These are phyloP conservation scores for Bipolaris bicolor DNA, from an alignment of 2,329 filamentous ascomycete species.

Conservation along the genomic window DNA sequence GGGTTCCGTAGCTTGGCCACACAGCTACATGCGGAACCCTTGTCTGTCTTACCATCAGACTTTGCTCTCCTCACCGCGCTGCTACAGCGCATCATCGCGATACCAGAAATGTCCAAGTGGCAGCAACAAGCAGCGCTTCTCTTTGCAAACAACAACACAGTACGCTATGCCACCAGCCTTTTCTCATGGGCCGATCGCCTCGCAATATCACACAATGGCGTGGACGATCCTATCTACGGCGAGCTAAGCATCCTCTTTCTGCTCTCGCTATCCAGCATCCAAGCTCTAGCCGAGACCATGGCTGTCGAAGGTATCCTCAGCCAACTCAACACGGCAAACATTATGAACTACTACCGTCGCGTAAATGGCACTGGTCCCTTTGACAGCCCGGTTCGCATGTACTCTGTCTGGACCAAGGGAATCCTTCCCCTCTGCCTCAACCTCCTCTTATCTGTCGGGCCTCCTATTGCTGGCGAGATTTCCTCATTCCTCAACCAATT, in stretches of 20 bases:
- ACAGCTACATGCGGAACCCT: conserved; percentile 77
- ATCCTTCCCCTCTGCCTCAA: conserved; percentile 89
- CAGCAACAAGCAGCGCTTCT: conserved; percentile 53
- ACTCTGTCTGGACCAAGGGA: conserved; percentile 87
- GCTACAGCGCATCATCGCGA: conserved; percentile 79
- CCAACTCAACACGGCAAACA: conserved; percentile 77
- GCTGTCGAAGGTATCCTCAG: conserved; percentile 84
- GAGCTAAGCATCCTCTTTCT: conserved; percentile 90
- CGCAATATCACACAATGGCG: conserved; percentile 58
- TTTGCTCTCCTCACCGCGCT: conserved; percentile 87
- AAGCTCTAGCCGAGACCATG: conserved; percentile 83
- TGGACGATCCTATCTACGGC: conserved; percentile 87
- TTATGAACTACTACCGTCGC: conserved; percentile 76
- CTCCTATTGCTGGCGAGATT: conserved; percentile 82
- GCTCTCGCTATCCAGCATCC: conserved; percentile 82
- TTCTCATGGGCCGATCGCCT: conserved; percentile 94
- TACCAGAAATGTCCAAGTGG: conserved; percentile 76
- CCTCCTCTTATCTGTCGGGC: conserved; percentile 79
- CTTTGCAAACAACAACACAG: conserved; percentile 68
- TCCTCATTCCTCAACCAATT: conserved; percentile 89
- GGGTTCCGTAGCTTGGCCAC: conserved; percentile 83
- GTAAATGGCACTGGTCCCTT: conserved; percentile 76
- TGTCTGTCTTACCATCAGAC: conserved; percentile 74
- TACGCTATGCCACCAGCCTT: conserved; percentile 81
- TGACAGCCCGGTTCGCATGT: conserved; percentile 76